phyloP scores from a whole-genome alignment of 2,329 filamentous ascomycete genomes.

The Thelonectria discophora region DNA sequence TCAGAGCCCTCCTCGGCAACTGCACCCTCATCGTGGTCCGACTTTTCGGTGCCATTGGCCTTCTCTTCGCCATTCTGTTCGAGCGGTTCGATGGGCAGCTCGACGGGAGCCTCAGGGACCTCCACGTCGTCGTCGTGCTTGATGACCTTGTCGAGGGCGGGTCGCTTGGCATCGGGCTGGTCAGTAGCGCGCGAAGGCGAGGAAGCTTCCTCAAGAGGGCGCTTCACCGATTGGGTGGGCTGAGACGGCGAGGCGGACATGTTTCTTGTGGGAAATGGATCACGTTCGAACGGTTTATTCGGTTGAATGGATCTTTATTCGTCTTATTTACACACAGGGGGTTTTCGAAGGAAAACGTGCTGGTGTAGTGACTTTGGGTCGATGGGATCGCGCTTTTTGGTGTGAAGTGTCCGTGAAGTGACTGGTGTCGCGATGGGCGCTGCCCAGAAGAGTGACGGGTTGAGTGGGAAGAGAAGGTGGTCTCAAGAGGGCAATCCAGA shows the following conservation, averaged over 20 bases:
- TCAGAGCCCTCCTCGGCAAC: conserved; percentile 48
- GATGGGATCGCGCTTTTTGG: conserved; percentile 54
- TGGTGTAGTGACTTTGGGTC: conserved; percentile 72
- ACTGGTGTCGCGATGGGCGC: conserved; percentile 48
- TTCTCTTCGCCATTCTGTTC: conserved; percentile 61
- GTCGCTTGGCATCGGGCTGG: conserved; percentile 96
- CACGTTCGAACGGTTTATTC: conserved; percentile 36
- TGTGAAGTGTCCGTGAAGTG: conserved; percentile 52
- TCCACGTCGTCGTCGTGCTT: conserved; percentile 70
- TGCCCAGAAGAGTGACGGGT: conserved; percentile 44
- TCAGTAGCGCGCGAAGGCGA: conserved; percentile 91
- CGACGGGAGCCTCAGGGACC: conserved; percentile 48
- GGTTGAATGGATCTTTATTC: conserved; percentile 49
- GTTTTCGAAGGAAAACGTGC: conserved; percentile 93
- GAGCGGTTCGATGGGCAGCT: conserved; percentile 49
- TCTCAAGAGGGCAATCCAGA: conserved; percentile 40
- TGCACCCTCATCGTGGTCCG: conserved; percentile 40
- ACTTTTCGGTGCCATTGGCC: conserved; percentile 58
- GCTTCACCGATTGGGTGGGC: conserved; percentile 80
- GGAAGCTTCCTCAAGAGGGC: conserved; percentile 95
- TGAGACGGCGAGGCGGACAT: conserved; percentile 79
- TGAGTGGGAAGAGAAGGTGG: conserved; percentile 42
- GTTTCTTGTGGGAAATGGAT: conserved; percentile 49
- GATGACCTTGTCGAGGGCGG: conserved; percentile 90
- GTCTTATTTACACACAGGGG: conserved; percentile 84